Conservation (phyloP, 2,329 filamentous ascomycete species). For the Diaporthe helianthi region DNA sequence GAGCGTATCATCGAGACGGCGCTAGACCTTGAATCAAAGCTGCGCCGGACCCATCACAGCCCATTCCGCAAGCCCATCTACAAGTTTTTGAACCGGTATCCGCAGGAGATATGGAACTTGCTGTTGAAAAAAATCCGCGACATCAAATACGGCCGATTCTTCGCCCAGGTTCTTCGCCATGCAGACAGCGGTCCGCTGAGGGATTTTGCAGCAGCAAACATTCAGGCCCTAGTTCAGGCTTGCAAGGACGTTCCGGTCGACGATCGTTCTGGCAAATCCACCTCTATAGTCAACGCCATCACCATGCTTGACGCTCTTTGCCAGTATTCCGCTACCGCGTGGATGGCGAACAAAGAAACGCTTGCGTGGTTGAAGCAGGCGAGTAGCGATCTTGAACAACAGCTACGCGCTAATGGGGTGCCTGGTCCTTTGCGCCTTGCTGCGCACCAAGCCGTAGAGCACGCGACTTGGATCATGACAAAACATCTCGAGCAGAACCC, state of each 20-base stretch:
- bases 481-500: slow-evolving; percentile 78
- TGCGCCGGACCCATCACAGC: slow-evolving; percentile 87
- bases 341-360: slow-evolving; percentile 73
- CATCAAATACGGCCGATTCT: slow-evolving; percentile 85
- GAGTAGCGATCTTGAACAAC: slow-evolving; percentile 80
- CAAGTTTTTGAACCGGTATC: slow-evolving; percentile 92
- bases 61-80: slow-evolving; percentile 91
- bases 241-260: slow-evolving; percentile 69
- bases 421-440: slow-evolving; percentile 78
- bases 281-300: slow-evolving; percentile 84
- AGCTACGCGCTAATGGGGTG: slow-evolving; percentile 73
- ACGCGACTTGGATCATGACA: slow-evolving; percentile 84
- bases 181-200: slow-evolving; percentile 77
- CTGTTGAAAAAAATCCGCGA: slow-evolving; percentile 83
- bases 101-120: slow-evolving; percentile 83
- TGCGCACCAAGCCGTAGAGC: slow-evolving; percentile 87
- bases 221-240: slow-evolving; percentile 73
- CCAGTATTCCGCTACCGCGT: slow-evolving; percentile 69
- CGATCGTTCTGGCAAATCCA: slow-evolving; percentile 71
- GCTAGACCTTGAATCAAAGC: slow-evolving; percentile 83
- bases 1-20: slow-evolving; percentile 88
- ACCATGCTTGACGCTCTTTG: slow-evolving; percentile 83
- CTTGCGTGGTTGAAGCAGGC: slow-evolving; percentile 67
- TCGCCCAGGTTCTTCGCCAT: slow-evolving; percentile 84
- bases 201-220: slow-evolving; percentile 75